These are phyloP conservation scores for Curvularia spicifera DNA, from an alignment of 2,329 filamentous ascomycete genomes.

Conservation along the genomic window DNA sequence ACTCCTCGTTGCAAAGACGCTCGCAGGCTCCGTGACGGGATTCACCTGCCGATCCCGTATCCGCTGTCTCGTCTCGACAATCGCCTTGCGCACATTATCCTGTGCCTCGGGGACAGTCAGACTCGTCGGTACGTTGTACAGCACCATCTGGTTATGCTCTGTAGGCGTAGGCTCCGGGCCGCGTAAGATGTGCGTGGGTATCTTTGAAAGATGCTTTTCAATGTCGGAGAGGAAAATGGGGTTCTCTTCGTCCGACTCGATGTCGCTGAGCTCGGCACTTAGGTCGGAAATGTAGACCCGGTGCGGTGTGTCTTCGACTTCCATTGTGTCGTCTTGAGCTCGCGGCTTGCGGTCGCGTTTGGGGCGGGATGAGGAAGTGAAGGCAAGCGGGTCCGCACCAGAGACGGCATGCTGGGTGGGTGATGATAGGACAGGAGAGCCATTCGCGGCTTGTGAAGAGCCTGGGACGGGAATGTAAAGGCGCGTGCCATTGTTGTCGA, in stretches of 20 bases:
- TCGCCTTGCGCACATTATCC: conserved; percentile 76
- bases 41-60: conserved; percentile 64
- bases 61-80: conserved; percentile 77
- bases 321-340: conserved; percentile 64
- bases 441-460: conserved; percentile 25
- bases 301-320: conserved; percentile 83
- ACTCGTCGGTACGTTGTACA: conserved; percentile 81
- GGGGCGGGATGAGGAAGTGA: conserved; percentile 18
- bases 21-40: conserved; percentile 43
- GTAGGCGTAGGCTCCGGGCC: conserved; percentile 51
- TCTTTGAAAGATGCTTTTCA: conserved; percentile 75
- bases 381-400: conserved; percentile 20
- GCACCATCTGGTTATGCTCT: conserved; percentile 70
- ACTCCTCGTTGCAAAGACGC: conserved; percentile 1
- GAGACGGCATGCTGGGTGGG: conserved; percentile 7
- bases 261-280: conserved; percentile 80
- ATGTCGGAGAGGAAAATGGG: conserved; percentile 86
- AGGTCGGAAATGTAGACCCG: conserved; percentile 91
- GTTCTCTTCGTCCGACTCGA: conserved; percentile 65
- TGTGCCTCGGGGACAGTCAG: conserved; percentile 76
- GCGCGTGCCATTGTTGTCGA: conserved; percentile 70
- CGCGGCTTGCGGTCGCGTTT: conserved; percentile 27
- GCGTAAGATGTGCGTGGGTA: conserved; percentile 71
- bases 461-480: conserved; percentile 67
- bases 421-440: conserved; percentile 31